phyloP scores from a whole-genome alignment of 805 yeast genomes.

The Suhomyces prunicola region DNA sequence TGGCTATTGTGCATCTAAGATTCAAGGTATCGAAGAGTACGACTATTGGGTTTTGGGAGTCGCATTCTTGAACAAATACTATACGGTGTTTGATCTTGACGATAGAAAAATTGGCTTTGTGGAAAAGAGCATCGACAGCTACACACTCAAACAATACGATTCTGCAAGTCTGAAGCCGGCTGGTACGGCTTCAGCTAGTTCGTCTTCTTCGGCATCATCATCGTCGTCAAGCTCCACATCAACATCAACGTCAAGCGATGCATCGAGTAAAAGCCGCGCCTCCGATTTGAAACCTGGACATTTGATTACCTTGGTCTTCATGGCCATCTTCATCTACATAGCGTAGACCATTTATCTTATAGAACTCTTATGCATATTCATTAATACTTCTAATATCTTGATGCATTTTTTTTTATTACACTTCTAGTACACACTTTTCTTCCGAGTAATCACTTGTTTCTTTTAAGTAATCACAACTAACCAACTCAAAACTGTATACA shows the following conservation, averaged over 20 bases:
- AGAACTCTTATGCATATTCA: background rate
- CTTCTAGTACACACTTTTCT: background rate
- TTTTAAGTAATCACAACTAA: constrained; percentile 54
- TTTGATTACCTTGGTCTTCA: background rate
- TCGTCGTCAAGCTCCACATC: background rate
- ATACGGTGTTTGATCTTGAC: constrained; percentile 56
- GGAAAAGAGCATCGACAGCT: constrained; percentile 4
- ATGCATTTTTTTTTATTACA: background rate
- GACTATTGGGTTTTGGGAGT: constrained; percentile 60
- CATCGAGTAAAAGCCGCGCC: background rate
- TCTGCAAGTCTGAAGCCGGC: background rate
- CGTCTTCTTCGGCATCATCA: background rate
- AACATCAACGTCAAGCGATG: background rate
- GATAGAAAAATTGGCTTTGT: constrained; percentile 51
- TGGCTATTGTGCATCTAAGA: constrained; percentile 61
- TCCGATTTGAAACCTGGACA: background rate
- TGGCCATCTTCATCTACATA: background rate
- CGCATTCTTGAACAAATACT: constrained; percentile 53
- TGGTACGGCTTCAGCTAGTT: background rate
- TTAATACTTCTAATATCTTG: background rate
- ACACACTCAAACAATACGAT: background rate
- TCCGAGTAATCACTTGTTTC: too few relatives aligned
- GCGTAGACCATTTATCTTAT: background rate
- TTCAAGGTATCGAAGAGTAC: constrained; percentile 51
- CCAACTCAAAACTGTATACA: constrained; percentile 65